Base-by-base conservation (phyloP, 371 early-diverging fungal genomes). In the Haplosporangium sp. region DNA sequence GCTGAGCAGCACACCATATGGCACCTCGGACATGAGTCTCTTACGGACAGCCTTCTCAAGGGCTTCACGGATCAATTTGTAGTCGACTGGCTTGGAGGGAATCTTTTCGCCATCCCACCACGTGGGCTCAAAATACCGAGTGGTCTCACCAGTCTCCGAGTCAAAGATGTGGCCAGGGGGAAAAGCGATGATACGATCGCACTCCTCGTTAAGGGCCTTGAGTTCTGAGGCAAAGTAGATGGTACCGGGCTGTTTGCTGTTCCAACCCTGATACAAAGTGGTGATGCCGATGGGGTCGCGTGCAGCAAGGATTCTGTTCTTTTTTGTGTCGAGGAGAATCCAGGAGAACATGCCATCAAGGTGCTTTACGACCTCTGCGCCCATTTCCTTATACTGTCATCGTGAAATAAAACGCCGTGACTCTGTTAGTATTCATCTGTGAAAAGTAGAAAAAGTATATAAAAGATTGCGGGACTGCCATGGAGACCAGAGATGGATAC, bases 261-360 rank as follows among this genome's bases (percentile, higher is more conserved):
- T 89, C 89, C 93, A 95, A 46, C 98, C 98, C 73, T 94, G 93
- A 87, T 98, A 98, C 42, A 98, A 87, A 21, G 98, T 96, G 59
- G 97, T 97, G 83, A 98, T 95, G 73, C 98, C 98, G 74, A 98
- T 94, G 60, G 97, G 96, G 71, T 98, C 98, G 67, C 98, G 94
- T 40, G 96, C 96, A 40, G 94, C 96, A 72, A 98, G 84, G 69
- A 93, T 84, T 43, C 93, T 86, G 81, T 95, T 90, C 68, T 88
- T 89, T 67, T 89, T 90, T 36, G 89, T 82, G 83, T 98, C 98
- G 81, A 95, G 91, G 18, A 98, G 89, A 8, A 95, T 91, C 86
- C 96, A 98, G 40, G 93, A 90, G 85, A 94, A 98, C 95, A 98
- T 97, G 67, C 98, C 98, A 74, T 96, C 97, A 52, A 98, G 90